Base-by-base conservation (phyloP, 495 filamentous ascomycete species). In the Aspergillus hancockii region DNA sequence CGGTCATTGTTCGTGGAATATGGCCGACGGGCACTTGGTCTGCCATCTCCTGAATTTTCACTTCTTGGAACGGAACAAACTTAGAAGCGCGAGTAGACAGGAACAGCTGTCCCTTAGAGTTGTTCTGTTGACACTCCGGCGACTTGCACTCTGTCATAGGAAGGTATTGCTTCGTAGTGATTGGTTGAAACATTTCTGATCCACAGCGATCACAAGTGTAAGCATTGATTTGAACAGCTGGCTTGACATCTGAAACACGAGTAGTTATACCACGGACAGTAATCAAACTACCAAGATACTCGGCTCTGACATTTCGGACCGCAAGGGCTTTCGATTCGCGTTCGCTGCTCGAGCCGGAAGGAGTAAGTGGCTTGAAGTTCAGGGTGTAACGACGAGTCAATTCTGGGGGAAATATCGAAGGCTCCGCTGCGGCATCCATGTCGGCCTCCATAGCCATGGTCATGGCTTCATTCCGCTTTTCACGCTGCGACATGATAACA, bases 1-100 rank as follows among this genome's bases (percentile, higher is more conserved):
- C 73, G 1, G 93, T 97, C 50, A 98, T 75, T 43, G 88, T 89
- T 49, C 94, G 86, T 21, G 94, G 94, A 59, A 98, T 98, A 70
- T 98, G 94, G 28, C 94, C 94, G 59, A 98, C 93, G 9, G 94
- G 94, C 1, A 98, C 94, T 70, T 98, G 94, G 64, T 98, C 94
- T 28, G 94, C 93, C 83, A 98, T 89, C 73, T 98, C 94, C 76
- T 98, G 95, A 63, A 98, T 91, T 77, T 97, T 97, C 67, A 98
- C 88, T 74, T 98, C 94, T 73, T 98, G 94, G 83, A 98, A 98
- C 4, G 94, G 91, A 66, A 96, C 75, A 69, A 97, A 98, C 69
- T 98, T 98, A 31, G 93, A 97, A 0, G 95, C 94, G 60, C 94
- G 84, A 1, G 93, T 96, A 0, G 92, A 96, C 41, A 93, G 86